These are phyloP conservation scores for Marasmius tenuissimus DNA, from an alignment of 1,284 basidiomycete genomes.

Conservation along the genomic window DNA sequence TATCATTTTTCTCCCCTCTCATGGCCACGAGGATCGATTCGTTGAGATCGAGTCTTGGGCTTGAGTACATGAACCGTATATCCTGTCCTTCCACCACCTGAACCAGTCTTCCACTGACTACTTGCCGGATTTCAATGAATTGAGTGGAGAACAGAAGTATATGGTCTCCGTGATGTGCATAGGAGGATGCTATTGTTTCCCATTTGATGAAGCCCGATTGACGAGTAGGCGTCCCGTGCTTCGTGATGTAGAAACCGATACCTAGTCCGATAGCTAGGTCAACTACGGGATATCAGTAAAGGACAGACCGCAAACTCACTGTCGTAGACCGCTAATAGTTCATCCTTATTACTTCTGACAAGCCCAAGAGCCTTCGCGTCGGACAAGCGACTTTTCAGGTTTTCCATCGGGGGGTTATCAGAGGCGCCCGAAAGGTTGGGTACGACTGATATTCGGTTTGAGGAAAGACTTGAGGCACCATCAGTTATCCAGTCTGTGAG, in stretches of 20 bases:
- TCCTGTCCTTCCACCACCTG: constrained; percentile 74
- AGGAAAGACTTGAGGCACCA: constrained; percentile 34
- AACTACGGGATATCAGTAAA: background rate
- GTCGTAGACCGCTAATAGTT: constrained; percentile 73
- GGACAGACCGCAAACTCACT: constrained; percentile 39
- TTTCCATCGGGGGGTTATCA: constrained; percentile 39
- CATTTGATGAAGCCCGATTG: constrained; percentile 66
- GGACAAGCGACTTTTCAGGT: constrained; percentile 61
- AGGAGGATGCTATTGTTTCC: constrained; percentile 67
- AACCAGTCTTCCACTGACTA: constrained; percentile 60
- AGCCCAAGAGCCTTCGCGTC: constrained; percentile 65
- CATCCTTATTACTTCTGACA: constrained; percentile 51
- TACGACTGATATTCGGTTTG: constrained; percentile 45
- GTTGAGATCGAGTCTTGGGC: constrained; percentile 34
- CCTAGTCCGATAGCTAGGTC: constrained; percentile 27
- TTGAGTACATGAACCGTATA: constrained; percentile 59
- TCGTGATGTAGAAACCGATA: constrained; percentile 72
- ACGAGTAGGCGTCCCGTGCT: constrained; percentile 63
- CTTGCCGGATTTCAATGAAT: constrained; percentile 72
- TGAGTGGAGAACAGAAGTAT: constrained; percentile 69
- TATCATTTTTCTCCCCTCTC: constrained; percentile 53
- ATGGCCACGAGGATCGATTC: constrained; percentile 61
- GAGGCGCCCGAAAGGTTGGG: constrained; percentile 59
- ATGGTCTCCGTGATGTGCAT: constrained; percentile 56
- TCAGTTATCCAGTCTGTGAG: constrained; percentile 3